phyloP scores from a whole-genome alignment of 1,139 yeast species.

The Pichia cactophila region DNA sequence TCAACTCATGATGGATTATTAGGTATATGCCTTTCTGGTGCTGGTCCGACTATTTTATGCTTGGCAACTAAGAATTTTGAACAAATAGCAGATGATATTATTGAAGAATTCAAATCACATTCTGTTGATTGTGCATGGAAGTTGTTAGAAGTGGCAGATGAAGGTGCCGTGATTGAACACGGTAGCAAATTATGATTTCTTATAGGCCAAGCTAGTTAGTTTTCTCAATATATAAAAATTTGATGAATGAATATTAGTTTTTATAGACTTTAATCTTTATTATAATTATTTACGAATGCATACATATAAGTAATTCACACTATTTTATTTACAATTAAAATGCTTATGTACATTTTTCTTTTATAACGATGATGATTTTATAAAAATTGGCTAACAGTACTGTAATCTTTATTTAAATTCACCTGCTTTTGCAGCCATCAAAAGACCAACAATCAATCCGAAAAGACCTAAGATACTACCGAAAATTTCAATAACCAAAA shows the following conservation, averaged over 20 bases:
- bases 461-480: constrained; percentile 94
- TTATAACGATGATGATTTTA: background rate
- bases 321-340: background rate
- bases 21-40: constrained; percentile 94
- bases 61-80: constrained; percentile 86
- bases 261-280: constrained; percentile 3
- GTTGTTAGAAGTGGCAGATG: constrained; percentile 75
- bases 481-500: constrained; percentile 92
- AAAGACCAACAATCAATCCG: constrained; percentile 88
- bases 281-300: background rate
- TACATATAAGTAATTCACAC: background rate
- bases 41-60: constrained; percentile 95
- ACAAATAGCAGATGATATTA: constrained; percentile 69
- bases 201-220: background rate
- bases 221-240: constrained; percentile 5
- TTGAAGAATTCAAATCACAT: constrained; percentile 58
- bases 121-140: constrained; percentile 74
- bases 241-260: constrained; percentile 12
- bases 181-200: constrained; percentile 19
- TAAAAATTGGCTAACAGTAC: background rate
- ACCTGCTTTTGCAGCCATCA: constrained; percentile 93
- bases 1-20: constrained; percentile 73
- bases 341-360: background rate
- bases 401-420: constrained; percentile 43
- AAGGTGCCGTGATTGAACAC: constrained; percentile 57